These are phyloP conservation scores for Xeromyces bisporus DNA, from an alignment of 495 filamentous ascomycete species.

Conservation along the genomic window DNA sequence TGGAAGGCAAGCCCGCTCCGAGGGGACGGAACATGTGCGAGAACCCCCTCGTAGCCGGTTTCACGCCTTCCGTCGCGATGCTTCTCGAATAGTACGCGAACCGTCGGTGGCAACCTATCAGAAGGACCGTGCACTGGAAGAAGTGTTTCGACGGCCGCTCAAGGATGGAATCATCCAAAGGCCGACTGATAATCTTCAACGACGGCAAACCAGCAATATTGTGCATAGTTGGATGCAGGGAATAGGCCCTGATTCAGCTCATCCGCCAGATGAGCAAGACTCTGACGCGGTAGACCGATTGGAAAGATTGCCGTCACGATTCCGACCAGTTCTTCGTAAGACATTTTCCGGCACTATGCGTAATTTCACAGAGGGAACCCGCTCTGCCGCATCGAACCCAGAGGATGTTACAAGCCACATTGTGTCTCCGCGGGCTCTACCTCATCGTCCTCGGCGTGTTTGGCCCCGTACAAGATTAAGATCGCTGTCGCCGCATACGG, in stretches of 20 bases:
- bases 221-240: slow-evolving; percentile 79
- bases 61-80: slow-evolving; percentile 47
- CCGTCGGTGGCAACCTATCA: slow-evolving; percentile 71
- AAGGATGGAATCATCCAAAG: slow-evolving; percentile 23
- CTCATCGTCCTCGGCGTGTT: slow-evolving; percentile 11
- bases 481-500: slow-evolving; percentile 40
- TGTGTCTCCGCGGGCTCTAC: slow-evolving; percentile 15
- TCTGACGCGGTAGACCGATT: slow-evolving; percentile 39
- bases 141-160: slow-evolving; percentile 62
- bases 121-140: slow-evolving; percentile 80
- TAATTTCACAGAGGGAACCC: slow-evolving; percentile 33
- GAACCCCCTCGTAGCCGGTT: slow-evolving; percentile 32
- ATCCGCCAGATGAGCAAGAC: slow-evolving; percentile 46
- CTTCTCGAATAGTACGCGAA: slow-evolving; percentile 49
- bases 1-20: slow-evolving; percentile 24
- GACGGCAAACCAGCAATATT: slow-evolving; percentile 52
- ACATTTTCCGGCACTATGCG: slow-evolving; percentile 17
- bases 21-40: slow-evolving; percentile 13
- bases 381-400: slow-evolving; percentile 41
- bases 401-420: slow-evolving; percentile 26
- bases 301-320: slow-evolving; percentile 26
- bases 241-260: slow-evolving; percentile 43
- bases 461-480: slow-evolving; percentile 13
- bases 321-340: slow-evolving; percentile 16
- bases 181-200: slow-evolving; percentile 36